Percentiles rank a stretch among this genome's conserved stretches.
These are phyloP conservation scores for Oxalis stricta DNA, from an alignment of 441 rosid genomes.

Conservation along the genomic window DNA sequence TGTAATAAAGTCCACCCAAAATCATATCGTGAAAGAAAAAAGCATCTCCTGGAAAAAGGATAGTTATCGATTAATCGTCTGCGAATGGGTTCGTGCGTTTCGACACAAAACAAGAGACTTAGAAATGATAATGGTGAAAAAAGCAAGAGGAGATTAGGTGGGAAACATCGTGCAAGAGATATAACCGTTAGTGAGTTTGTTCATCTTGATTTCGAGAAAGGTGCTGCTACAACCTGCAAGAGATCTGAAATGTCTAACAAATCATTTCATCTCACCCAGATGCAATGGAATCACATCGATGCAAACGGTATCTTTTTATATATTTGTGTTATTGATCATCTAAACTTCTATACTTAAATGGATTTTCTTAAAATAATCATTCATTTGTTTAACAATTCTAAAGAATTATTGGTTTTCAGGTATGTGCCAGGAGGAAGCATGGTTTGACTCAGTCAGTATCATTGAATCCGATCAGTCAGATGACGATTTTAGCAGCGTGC, in stretches of 20 bases:
- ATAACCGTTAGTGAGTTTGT: conserved; percentile 41
- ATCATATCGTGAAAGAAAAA: too few relatives aligned
- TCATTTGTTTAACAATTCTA: too few relatives aligned
- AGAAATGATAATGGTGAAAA: too few relatives aligned
- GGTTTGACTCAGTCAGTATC: conserved; percentile 68
- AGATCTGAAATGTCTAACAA: conserved; percentile 52
- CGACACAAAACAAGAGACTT: conserved; percentile 21
- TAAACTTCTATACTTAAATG: too few relatives aligned
- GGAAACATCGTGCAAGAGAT: conserved; percentile 27
- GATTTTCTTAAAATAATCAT: too few relatives aligned
- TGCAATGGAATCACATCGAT: conserved; percentile 80
- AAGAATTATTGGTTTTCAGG: conserved; percentile 25
- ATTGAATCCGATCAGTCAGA: conserved; percentile 82
- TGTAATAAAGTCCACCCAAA: too few relatives aligned
- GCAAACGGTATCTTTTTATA: conserved; percentile 38
- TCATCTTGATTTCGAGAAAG: conserved; percentile 54
- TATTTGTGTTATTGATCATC: too few relatives aligned
- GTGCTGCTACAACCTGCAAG: conserved; percentile 44
- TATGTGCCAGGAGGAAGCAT: conserved; percentile 64
- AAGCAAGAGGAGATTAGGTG: too few relatives aligned
- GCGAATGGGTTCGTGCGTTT: conserved; percentile 76
- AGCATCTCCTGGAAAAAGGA: too few relatives aligned
- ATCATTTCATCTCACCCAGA: conserved; percentile 56
- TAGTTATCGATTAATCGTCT: too few relatives aligned
- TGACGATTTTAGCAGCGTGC: conserved; percentile 49